phyloP scores from a whole-genome alignment of 345 rosid species.

The rapeseed (Brassica napus) region DNA sequence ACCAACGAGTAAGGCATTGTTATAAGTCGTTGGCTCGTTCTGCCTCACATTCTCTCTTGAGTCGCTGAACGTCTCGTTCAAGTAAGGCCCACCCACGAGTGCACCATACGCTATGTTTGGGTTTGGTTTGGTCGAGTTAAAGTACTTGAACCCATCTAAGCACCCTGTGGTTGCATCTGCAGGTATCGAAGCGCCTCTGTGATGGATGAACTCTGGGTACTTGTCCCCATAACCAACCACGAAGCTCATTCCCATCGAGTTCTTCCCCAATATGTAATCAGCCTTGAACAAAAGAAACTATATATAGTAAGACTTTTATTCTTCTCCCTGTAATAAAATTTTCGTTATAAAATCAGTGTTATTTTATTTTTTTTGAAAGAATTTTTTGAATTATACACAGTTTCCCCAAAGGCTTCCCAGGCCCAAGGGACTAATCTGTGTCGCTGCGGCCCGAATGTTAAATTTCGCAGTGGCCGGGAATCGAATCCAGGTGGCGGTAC shows the following conservation, averaged over 20 bases:
- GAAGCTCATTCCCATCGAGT: slow-evolving; percentile 77
- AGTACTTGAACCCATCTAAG: slow-evolving; percentile 76
- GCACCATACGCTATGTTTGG: slow-evolving; percentile 87
- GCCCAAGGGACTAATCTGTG: no score
- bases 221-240: slow-evolving; percentile 92
- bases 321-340: no score
- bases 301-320: background rate
- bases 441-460: no score
- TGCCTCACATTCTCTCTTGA: slow-evolving; percentile 75
- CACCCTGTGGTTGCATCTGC: slow-evolving; percentile 69
- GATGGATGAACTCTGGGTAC: slow-evolving; percentile 81
- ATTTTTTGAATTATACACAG: no score
- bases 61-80: slow-evolving; percentile 74
- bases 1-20: slow-evolving; percentile 83
- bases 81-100: slow-evolving; percentile 91
- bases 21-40: slow-evolving; percentile 86
- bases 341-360: no score
- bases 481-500: no score
- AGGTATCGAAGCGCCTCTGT: slow-evolving; percentile 97
- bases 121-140: slow-evolving; percentile 59
- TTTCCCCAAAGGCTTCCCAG: no score
- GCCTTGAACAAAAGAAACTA: slow-evolving; percentile 53
- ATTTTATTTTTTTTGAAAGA: no score
- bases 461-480: no score
- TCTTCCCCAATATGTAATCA: slow-evolving; percentile 85